phyloP scores from a whole-genome alignment of 2,329 filamentous ascomycete genomes.

The Colletotrichum gigasporum region DNA sequence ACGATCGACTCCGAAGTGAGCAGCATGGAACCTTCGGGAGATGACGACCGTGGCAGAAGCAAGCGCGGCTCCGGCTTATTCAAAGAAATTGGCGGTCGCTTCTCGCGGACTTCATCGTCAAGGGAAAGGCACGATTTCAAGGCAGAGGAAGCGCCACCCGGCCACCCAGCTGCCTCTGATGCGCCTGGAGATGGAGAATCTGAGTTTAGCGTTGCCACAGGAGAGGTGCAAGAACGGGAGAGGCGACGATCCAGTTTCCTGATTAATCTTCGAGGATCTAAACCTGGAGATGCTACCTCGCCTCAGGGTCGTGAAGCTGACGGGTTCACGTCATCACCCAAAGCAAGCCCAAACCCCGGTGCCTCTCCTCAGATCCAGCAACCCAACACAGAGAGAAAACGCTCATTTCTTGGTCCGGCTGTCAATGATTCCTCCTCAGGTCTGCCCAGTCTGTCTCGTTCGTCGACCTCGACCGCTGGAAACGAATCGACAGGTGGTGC shows the following conservation, averaged over 20 bases:
- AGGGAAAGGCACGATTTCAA: conserved; percentile 42
- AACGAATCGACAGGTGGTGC: conserved; percentile 27
- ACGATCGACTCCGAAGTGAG: conserved; percentile 49
- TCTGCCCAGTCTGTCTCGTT: conserved; percentile 34
- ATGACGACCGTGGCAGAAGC: conserved; percentile 46
- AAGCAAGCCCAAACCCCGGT: conserved; percentile 32
- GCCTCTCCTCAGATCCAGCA: conserved; percentile 32
- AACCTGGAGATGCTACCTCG: conserved; percentile 33
- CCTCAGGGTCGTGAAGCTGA: conserved; percentile 36
- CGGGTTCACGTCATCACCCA: conserved; percentile 7
- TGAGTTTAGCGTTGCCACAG: conserved; percentile 49
- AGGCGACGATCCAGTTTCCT: conserved; percentile 52
- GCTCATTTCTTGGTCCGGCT: conserved; percentile 47
- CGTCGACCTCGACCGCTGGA: conserved; percentile 38
- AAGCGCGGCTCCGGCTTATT: conserved; percentile 57
- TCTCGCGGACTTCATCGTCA: conserved; percentile 45
- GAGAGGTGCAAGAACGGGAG: conserved; percentile 48
- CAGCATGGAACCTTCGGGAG: conserved; percentile 45
- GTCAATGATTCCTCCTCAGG: conserved; percentile 17
- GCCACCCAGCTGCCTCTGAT: conserved; percentile 15
- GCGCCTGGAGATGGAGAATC: conserved; percentile 51
- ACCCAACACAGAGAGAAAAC: conserved; percentile 46
- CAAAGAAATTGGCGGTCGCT: conserved; percentile 59
- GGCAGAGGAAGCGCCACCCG: conserved; percentile 23
- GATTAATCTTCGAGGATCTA: conserved; percentile 38